Conservation (phyloP, 2,329 filamentous ascomycete species). For the Paramyrothecium roridum region DNA sequence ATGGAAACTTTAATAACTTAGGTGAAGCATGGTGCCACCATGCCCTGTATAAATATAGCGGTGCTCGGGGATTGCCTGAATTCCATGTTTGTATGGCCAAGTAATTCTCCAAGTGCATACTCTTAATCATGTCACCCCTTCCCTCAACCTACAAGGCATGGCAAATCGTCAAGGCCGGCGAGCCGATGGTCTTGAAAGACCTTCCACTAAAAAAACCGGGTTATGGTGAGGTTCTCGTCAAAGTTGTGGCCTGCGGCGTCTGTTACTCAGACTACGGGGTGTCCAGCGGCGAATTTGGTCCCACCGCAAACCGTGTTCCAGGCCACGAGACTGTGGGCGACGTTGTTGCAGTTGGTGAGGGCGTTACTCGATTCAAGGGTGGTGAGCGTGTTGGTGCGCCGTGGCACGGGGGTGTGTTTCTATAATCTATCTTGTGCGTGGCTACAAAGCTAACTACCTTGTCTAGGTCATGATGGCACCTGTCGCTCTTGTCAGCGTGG, state of each 20-base stretch:
- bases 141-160: neutral
- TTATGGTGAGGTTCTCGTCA: neutral
- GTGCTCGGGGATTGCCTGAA: too few relatives aligned
- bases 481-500: neutral
- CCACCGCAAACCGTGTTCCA: neutral
- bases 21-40: too few relatives aligned
- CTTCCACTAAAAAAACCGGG: neutral
- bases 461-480: neutral
- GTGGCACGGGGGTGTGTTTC: neutral
- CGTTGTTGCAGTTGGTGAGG: constrained; percentile 55
- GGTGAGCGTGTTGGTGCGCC: constrained; percentile 59
- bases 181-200: neutral
- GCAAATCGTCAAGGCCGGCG: neutral
- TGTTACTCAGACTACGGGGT: neutral
- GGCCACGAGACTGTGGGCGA: constrained; percentile 58
- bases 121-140: too few relatives aligned
- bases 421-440: neutral
- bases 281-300: neutral
- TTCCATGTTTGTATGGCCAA: too few relatives aligned
- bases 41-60: too few relatives aligned
- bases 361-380: constrained; percentile 52
- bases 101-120: too few relatives aligned
- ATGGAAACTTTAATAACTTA: too few relatives aligned
- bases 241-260: neutral
- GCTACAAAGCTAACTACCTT: neutral